Conservation (phyloP, 345 rosid species). For the Nephelium lappaceum region DNA sequence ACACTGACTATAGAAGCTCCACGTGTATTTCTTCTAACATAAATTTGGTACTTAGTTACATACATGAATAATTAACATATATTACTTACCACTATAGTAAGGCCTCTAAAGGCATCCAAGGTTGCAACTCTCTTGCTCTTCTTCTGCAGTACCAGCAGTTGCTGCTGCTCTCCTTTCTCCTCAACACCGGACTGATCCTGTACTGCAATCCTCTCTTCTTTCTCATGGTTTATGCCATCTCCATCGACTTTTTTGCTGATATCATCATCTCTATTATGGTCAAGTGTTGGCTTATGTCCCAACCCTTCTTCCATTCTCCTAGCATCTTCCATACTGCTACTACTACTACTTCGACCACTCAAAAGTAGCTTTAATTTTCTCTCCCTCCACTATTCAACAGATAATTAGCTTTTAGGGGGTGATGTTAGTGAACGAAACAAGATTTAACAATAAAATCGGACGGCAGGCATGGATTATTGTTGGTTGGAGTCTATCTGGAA, state of each 20-base stretch:
- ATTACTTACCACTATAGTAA: slow-evolving; percentile 49
- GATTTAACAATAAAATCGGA: neutral
- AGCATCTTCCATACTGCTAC: slow-evolving; percentile 38
- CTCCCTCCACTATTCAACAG: neutral
- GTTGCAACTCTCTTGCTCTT: slow-evolving; percentile 58
- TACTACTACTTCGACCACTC: neutral
- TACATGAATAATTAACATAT: too few species aligned
- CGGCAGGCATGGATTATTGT: slow-evolving; percentile 17
- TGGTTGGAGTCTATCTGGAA: neutral
- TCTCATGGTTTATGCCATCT: slow-evolving; percentile 11
- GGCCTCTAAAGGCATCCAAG: slow-evolving; percentile 69
- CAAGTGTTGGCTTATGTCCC: slow-evolving; percentile 8
- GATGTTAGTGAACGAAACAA: neutral
- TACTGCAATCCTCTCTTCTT: neutral
- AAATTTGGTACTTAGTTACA: too few species aligned
- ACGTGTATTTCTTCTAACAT: too few species aligned
- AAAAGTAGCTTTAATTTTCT: neutral
- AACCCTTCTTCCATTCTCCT: slow-evolving; percentile 57
- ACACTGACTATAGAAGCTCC: too few species aligned
- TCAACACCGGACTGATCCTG: slow-evolving; percentile 12
- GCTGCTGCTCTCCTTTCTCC: slow-evolving; percentile 26
- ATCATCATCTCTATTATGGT: slow-evolving; percentile 1
- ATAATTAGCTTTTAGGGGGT: neutral
- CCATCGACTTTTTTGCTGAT: slow-evolving; percentile 3
- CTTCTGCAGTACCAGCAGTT: slow-evolving; percentile 19